Evolutionary conservation across 1,284 basidiomycete species (phyloP).

Genomic region (Athelia psychrophila): DNA sequence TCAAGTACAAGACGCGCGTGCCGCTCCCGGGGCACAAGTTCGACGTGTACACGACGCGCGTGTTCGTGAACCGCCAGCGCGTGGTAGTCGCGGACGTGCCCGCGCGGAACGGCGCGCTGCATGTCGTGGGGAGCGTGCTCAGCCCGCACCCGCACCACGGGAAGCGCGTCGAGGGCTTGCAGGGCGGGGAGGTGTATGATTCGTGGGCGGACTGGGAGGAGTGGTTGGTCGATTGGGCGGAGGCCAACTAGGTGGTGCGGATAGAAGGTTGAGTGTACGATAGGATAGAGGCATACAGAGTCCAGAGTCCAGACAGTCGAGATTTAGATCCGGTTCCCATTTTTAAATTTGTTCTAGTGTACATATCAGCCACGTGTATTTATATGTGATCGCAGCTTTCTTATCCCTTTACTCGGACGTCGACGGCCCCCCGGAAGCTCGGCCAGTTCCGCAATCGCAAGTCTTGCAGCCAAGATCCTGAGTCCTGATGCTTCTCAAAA

Average conservation of each 20-base stretch:
- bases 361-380: too few species aligned
- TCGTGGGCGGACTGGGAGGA: slow-evolving; percentile 53
- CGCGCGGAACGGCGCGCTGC: slow-evolving; percentile 61
- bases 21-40: slow-evolving; percentile 32
- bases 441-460: too few species aligned
- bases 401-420: too few species aligned
- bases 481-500: too few species aligned
- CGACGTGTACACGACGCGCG: slow-evolving; percentile 36
- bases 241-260: slow-evolving; percentile 7
- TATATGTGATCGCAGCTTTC: too few species aligned
- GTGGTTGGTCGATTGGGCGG: slow-evolving; percentile 30
- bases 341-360: too few species aligned
- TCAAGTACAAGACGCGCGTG: slow-evolving; percentile 42
- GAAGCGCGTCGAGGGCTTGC: slow-evolving; percentile 23
- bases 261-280: slow-evolving; percentile 2
- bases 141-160: slow-evolving; percentile 33
- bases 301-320: too few species aligned
- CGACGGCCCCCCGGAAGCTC: too few species aligned
- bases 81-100: slow-evolving; percentile 52
- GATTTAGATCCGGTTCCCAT: too few species aligned
- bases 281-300: too few species aligned
- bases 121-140: slow-evolving; percentile 50
- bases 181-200: slow-evolving; percentile 31
- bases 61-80: slow-evolving; percentile 51
- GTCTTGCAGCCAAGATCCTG: too few species aligned